phyloP scores from a whole-genome alignment of 163 green algal species.

The Scenedesmus sp. region DNA sequence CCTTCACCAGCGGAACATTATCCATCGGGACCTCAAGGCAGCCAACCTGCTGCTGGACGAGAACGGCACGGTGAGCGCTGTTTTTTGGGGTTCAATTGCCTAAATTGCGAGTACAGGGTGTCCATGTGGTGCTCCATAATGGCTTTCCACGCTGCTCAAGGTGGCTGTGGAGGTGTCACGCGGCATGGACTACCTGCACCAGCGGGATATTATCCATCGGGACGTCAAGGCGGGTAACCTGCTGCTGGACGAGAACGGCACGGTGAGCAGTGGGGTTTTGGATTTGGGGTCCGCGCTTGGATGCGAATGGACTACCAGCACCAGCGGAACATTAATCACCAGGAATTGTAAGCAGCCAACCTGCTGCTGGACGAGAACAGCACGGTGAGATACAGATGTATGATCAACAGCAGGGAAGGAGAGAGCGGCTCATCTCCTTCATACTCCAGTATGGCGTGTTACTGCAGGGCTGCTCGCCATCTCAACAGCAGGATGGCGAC shows the following conservation, averaged over 20 bases:
- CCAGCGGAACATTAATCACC: slow-evolving; percentile 98
- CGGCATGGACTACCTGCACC: slow-evolving; percentile 99
- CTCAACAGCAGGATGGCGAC: too few relatives aligned
- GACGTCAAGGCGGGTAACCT: slow-evolving; percentile 99
- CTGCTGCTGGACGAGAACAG: slow-evolving; percentile 97
- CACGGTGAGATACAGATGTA: slow-evolving; percentile 70
- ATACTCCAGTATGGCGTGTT: too few relatives aligned
- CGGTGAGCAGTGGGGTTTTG: slow-evolving; percentile 66
- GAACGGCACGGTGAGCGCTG: slow-evolving; percentile 80
- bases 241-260: slow-evolving; percentile 96
- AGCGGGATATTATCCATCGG: slow-evolving; percentile 97
- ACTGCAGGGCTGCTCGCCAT: slow-evolving; percentile 47
- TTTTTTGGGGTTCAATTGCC: too few relatives aligned
- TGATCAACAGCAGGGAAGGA: too few relatives aligned
- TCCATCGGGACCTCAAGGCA: slow-evolving; percentile 98
- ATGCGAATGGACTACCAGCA: slow-evolving; percentile 98
- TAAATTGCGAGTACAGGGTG: too few relatives aligned
- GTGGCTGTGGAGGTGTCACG: slow-evolving; percentile 89
- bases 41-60: slow-evolving; percentile 99
- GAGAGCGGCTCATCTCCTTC: too few relatives aligned
- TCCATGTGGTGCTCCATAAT: too few relatives aligned
- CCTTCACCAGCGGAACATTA: slow-evolving; percentile 98
- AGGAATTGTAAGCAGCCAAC: slow-evolving; percentile 99
- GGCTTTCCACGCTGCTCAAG: slow-evolving; percentile 78
- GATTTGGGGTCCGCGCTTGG: too few relatives aligned